Percentiles rank a stretch among this genome's conserved stretches.
Conservation (phyloP, 2,329 filamentous ascomycete species). For the Trichoderma gracile region DNA sequence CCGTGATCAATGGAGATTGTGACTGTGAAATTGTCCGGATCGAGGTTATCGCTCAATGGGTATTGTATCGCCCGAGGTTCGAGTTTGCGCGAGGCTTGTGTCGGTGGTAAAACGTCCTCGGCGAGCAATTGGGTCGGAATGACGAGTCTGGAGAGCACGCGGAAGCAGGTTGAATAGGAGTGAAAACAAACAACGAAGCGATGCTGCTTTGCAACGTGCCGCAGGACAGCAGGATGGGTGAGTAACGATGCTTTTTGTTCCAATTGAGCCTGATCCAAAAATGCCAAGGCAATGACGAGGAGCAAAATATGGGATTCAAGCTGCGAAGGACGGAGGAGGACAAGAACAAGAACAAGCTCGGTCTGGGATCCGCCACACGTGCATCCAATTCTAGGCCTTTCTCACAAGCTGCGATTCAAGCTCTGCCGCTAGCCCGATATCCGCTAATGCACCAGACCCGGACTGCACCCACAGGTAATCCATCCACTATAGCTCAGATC, state of each 20-base stretch:
- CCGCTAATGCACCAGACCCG: too few relatives aligned
- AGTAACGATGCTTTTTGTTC: background rate
- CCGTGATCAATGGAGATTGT: background rate
- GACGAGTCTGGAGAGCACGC: background rate
- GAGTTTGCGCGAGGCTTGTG: background rate
- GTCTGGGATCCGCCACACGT: background rate
- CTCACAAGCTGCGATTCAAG: background rate
- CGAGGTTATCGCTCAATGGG: background rate
- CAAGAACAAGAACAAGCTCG: background rate
- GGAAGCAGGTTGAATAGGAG: background rate
- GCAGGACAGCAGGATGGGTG: background rate
- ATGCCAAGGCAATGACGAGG: background rate
- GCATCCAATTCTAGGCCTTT: conserved; percentile 3
- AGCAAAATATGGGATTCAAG: too few relatives aligned
- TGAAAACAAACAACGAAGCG: background rate
- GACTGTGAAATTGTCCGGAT: background rate
- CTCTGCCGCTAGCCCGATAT: background rate
- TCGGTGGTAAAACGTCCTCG: background rate
- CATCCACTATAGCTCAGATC: background rate
- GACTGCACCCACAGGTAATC: too few relatives aligned
- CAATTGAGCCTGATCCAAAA: background rate
- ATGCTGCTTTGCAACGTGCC: background rate
- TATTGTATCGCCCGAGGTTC: background rate
- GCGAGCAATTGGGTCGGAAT: background rate
- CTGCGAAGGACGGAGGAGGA: too few relatives aligned